Percentiles rank a stretch among this genome's conserved stretches.
These are phyloP conservation scores for Apiotrichum sp. DNA, from an alignment of 1,284 basidiomycete genomes.

Conservation along the genomic window DNA sequence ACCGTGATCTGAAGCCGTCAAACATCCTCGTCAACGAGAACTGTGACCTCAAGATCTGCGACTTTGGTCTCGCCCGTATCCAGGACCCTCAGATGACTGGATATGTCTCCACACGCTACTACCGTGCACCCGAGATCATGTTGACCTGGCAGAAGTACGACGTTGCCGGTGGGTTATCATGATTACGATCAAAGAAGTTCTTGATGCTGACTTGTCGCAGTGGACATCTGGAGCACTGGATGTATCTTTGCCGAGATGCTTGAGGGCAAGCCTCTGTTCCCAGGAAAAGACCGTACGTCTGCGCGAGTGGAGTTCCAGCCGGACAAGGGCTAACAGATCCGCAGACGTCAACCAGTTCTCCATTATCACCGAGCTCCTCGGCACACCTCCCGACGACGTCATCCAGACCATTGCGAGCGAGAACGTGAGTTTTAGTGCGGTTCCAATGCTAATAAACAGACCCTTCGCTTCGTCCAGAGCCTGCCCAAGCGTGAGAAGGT, in stretches of 20 bases:
- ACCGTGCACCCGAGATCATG: slow-evolving; percentile 99
- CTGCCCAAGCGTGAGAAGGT: slow-evolving; percentile 92
- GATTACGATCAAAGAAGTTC: neutral
- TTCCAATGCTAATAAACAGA: slow-evolving; percentile 53
- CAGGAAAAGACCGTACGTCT: slow-evolving; percentile 78
- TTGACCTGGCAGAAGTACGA: slow-evolving; percentile 99
- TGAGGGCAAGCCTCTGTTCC: slow-evolving; percentile 97
- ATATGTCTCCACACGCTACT: slow-evolving; percentile 98
- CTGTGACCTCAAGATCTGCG: slow-evolving; percentile 98
- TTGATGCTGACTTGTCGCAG: slow-evolving; percentile 35
- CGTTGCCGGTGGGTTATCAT: slow-evolving; percentile 59
- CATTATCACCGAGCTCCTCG: slow-evolving; percentile 97
- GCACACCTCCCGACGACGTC: slow-evolving; percentile 97
- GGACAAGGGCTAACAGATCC: neutral
- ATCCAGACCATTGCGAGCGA: slow-evolving; percentile 98
- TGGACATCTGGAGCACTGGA: slow-evolving; percentile 98
- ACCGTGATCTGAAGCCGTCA: slow-evolving; percentile 98
- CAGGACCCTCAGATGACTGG: slow-evolving; percentile 98
- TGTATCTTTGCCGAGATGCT: slow-evolving; percentile 99
- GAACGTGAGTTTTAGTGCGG: slow-evolving; percentile 59
- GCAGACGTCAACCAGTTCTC: slow-evolving; percentile 99
- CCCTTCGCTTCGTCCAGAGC: slow-evolving; percentile 96
- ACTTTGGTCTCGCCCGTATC: slow-evolving; percentile 91
- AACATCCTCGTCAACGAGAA: slow-evolving; percentile 99
- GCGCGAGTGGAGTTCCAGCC: neutral